Percentiles rank a stretch among this genome's conserved stretches.
phyloP scores from a whole-genome alignment of 2,329 filamentous ascomycete genomes.

The Hymenoscyphus fraxineus region DNA sequence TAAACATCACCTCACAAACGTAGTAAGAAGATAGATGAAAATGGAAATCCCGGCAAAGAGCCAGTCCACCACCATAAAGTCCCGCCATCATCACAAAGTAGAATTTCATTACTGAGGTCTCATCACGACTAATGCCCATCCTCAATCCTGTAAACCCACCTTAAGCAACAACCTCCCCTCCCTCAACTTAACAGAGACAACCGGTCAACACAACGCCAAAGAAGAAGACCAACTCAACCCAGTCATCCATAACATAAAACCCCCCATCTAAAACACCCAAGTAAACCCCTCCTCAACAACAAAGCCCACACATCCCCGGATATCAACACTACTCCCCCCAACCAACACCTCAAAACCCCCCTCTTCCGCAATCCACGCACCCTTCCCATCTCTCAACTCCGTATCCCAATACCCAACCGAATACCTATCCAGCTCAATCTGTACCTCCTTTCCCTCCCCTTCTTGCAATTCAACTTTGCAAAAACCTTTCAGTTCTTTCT shows the following conservation, averaged over 20 bases:
- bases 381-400: slow-evolving; percentile 36
- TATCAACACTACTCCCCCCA: slow-evolving; percentile 59
- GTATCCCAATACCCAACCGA: slow-evolving; percentile 60
- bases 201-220: too few relatives aligned
- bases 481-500: slow-evolving; percentile 69
- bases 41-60: too few relatives aligned
- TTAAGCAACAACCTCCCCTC: too few relatives aligned
- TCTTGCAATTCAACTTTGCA: slow-evolving; percentile 58
- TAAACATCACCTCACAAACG: too few relatives aligned
- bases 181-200: too few relatives aligned
- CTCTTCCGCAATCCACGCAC: slow-evolving; percentile 62
- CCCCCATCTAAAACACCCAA: slow-evolving; percentile 45
- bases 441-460: slow-evolving; percentile 44
- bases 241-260: not conserved
- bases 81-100: too few relatives aligned
- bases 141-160: too few relatives aligned
- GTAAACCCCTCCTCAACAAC: slow-evolving; percentile 62
- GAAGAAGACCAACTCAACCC: not conserved
- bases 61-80: too few relatives aligned
- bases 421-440: slow-evolving; percentile 44
- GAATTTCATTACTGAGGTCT: too few relatives aligned
- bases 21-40: too few relatives aligned
- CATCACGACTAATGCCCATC: too few relatives aligned
- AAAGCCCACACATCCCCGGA: slow-evolving; percentile 52
- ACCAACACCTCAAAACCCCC: slow-evolving; percentile 58